phyloP scores from a whole-genome alignment of 345 rosid genomes.

The Conringia planisiliqua region DNA sequence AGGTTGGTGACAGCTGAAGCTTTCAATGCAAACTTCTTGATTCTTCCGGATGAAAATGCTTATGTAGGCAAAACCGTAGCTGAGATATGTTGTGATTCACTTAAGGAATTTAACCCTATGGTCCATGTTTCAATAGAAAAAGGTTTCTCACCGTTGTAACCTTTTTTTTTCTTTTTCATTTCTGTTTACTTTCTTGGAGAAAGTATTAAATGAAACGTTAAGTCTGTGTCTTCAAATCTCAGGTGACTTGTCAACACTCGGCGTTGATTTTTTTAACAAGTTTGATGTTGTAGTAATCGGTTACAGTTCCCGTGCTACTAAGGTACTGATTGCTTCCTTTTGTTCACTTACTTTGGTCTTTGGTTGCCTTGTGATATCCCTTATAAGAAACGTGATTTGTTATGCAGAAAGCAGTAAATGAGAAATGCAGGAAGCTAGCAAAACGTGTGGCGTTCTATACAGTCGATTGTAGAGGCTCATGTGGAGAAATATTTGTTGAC shows the following conservation, averaged over 20 bases:
- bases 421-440: conserved; percentile 66
- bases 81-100: conserved; percentile 73
- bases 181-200: not conserved
- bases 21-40: conserved; percentile 71
- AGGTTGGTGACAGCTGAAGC: conserved; percentile 51
- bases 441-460: conserved; percentile 83
- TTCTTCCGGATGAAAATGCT: conserved; percentile 57
- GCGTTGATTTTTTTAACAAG: conserved; percentile 58
- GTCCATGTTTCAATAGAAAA: conserved; percentile 72
- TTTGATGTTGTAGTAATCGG: conserved; percentile 77
- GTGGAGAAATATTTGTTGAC: conserved; percentile 90
- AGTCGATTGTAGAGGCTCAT: conserved; percentile 78
- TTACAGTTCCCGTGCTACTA: conserved; percentile 52
- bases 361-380: not conserved
- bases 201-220: not conserved
- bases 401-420: conserved; percentile 69
- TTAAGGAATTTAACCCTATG: conserved; percentile 94
- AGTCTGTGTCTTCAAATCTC: conserved; percentile 2
- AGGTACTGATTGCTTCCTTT: conserved; percentile 37
- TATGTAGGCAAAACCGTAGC: conserved; percentile 68
- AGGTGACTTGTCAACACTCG: conserved; percentile 72
- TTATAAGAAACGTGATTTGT: not conserved
- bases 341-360: not conserved
- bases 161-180: not conserved
- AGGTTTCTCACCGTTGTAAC: conserved; percentile 38